Base-by-base conservation (phyloP, 345 rosid species). In the Acer campestre region DNA sequence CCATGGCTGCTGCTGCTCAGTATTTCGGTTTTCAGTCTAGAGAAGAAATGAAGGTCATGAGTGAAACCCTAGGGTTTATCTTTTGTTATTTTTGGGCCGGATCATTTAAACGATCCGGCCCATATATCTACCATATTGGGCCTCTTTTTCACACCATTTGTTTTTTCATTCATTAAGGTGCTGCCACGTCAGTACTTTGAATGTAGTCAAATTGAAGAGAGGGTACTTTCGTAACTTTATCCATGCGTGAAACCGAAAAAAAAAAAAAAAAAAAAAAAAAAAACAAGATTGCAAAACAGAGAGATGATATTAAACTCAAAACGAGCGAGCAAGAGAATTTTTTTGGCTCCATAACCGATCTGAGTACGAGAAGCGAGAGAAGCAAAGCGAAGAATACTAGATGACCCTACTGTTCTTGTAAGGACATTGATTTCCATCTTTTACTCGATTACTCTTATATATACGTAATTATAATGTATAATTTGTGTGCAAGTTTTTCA, bases 1-100 rank as follows among this genome's bases (percentile, higher is more conserved):
- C 84, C 84, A 82, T 82, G 61, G 70, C 77, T 70, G 17, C 66
- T 59, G 23, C 66, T 80, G 2, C 53, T 44, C 31, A 31, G 48
- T 3, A 62, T 49, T n/a, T 18, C 70, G 46, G 1, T 61, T 29
- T 29, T 49, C 59, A n/a, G 62, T n/a, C 53, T 7, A 17, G 62
- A 16, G 29, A 7, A 71, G 23, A 59, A 58, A 3, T 2, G 48
- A 6, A 4, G 22, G 9, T 31, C 27, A 20, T 0, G 20, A 44
- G 16, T 10, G 61, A 51, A 65, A 65, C 64, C n/a, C 53, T 71
- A 75, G 77, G 77, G 80, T 67, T 75, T 71, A 27, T 40, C 9
- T 1, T 3, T 31, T 7, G 0, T 51, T 9, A 5, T 75, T 4
- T 5, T 35, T 59, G 81, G 71, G 75, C 80, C 59, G 23, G 6